phyloP scores from a whole-genome alignment of 1,284 basidiomycete genomes.

The Exobasidium rhododendri region DNA sequence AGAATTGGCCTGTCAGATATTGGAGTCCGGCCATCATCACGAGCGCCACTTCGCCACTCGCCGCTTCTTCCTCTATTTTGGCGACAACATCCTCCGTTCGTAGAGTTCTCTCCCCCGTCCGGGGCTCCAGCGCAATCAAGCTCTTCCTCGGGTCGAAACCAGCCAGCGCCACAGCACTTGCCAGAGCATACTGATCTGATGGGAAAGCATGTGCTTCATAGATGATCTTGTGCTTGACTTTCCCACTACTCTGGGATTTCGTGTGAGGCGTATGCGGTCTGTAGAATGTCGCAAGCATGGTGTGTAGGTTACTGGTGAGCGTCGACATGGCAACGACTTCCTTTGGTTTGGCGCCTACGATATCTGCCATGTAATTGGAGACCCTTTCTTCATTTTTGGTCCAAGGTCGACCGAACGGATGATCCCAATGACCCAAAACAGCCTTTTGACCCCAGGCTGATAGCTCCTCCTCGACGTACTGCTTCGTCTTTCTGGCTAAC shows the following conservation, averaged over 20 bases:
- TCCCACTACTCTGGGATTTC: conserved; percentile 61
- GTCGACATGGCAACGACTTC: conserved; percentile 94
- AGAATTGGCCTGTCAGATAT: conserved; percentile 96
- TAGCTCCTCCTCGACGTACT: conserved; percentile 78
- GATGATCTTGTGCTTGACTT: conserved; percentile 76
- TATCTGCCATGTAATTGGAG: conserved; percentile 71
- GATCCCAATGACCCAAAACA: conserved; percentile 86
- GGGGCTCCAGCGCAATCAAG: conserved; percentile 75
- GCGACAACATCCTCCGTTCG: conserved; percentile 84
- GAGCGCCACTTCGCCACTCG: conserved; percentile 43
- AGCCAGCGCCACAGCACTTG: conserved; percentile 77
- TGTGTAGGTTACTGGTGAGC: conserved; percentile 88
- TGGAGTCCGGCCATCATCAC: conserved; percentile 60
- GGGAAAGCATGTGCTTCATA: conserved; percentile 93
- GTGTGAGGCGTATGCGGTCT: conserved; percentile 95
- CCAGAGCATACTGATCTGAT: conserved; percentile 93
- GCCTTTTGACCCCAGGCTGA: conserved; percentile 75
- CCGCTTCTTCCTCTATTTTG: conserved; percentile 61
- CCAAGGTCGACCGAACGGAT: conserved; percentile 81
- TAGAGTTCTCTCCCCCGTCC: conserved; percentile 78
- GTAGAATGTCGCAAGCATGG: conserved; percentile 91
- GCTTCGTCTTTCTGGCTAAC: conserved; percentile 69
- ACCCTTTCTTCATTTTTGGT: conserved; percentile 71
- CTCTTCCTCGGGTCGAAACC: conserved; percentile 72
- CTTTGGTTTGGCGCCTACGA: conserved; percentile 80